A percentile compares a stretch with the other conserved stretches of the same genome.
Conservation (phyloP, 208 protist genomes). For the Jaenimonas drosophilae region DNA sequence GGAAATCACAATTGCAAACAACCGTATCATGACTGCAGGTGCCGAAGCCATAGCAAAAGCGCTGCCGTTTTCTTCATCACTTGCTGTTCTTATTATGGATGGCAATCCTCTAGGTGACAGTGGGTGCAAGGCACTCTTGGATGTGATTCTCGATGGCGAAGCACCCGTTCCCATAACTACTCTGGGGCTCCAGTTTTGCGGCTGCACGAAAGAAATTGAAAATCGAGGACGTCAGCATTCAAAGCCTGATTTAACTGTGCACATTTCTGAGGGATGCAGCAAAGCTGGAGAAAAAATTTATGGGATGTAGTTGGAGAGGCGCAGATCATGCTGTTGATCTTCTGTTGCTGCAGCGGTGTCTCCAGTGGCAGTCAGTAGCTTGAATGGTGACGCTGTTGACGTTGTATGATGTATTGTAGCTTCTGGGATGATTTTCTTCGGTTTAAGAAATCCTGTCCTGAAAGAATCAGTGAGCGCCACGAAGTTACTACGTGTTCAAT, state of each 20-base stretch:
- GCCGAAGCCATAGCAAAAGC: constrained; percentile 69
- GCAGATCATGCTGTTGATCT: too few species aligned
- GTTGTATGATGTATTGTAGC: too few species aligned
- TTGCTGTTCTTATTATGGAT: constrained; percentile 65
- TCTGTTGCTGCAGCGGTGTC: too few species aligned
- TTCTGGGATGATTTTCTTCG: too few species aligned
- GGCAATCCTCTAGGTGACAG: constrained; percentile 72
- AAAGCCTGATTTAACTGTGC: constrained; percentile 19
- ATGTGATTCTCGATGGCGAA: constrained; percentile 25
- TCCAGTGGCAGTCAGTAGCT: too few species aligned
- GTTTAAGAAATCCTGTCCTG: too few species aligned
- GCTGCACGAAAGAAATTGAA: constrained; percentile 28
- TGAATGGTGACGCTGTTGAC: too few species aligned
- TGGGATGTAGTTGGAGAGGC: too few species aligned
- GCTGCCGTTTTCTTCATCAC: constrained; percentile 54
- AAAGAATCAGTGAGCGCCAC: too few species aligned
- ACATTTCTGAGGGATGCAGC: constrained; percentile 14
- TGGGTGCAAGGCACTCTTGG: constrained; percentile 59
- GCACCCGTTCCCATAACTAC: constrained; percentile 25
- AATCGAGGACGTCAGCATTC: constrained; percentile 14
- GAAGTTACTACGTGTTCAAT: too few species aligned
- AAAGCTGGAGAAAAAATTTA: constrained; percentile 5
- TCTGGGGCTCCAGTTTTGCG: constrained; percentile 66
- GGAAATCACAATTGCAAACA: constrained; percentile 85
- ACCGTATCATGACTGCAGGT: constrained; percentile 63